These are phyloP conservation scores for Quercus mongolica DNA, from an alignment of 306 rosid genomes.

Conservation along the genomic window DNA sequence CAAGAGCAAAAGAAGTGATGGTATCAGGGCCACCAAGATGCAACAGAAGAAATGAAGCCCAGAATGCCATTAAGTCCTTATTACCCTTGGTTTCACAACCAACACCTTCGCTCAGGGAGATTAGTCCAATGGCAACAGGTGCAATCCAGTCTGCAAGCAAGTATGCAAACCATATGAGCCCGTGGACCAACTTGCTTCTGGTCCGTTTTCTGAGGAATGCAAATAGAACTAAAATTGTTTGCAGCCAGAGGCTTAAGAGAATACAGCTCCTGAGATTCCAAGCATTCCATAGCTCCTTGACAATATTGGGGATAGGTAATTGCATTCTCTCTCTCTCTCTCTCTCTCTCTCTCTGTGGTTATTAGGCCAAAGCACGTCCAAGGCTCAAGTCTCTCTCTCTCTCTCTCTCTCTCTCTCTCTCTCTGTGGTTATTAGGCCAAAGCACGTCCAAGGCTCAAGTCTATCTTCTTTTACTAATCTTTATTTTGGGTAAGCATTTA, in stretches of 20 bases:
- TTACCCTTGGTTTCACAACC: neutral
- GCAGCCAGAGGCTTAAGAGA: conserved; percentile 18
- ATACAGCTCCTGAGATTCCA: neutral
- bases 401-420: no score
- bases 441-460: no score
- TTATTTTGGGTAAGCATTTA: no score
- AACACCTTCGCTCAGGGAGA: conserved; percentile 9
- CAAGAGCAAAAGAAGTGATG: conserved; percentile 35
- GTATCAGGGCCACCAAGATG: conserved; percentile 38
- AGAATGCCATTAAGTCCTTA: conserved; percentile 14
- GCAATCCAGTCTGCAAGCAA: conserved; percentile 29
- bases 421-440: no score
- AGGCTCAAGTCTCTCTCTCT: no score
- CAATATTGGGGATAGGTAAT: no score
- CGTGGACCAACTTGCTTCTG: conserved; percentile 1
- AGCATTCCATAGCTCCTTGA: no score
- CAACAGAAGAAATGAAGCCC: conserved; percentile 31
- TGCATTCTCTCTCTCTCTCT: no score
- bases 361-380: no score
- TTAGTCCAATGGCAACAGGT: conserved; percentile 19
- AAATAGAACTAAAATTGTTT: neutral
- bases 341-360: no score
- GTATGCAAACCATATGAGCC: conserved; percentile 18
- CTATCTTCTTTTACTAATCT: no score
- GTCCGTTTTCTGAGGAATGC: conserved; percentile 11